These are phyloP conservation scores for Ceratocystis alfenasii DNA, from an alignment of 2,329 filamentous ascomycete genomes.

Conservation along the genomic window DNA sequence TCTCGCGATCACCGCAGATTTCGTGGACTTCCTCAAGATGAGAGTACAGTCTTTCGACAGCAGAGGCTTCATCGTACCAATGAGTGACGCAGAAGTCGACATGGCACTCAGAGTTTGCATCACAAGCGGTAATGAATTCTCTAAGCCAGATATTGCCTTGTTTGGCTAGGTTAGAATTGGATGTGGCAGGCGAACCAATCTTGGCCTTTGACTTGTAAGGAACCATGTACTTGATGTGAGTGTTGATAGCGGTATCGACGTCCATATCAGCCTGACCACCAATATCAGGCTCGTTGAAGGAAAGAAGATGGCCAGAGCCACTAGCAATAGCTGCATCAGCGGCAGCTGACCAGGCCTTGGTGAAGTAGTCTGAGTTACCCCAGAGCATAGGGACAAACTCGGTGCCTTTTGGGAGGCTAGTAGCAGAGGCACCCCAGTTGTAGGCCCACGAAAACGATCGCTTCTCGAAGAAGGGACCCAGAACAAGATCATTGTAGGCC, in stretches of 20 bases:
- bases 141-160: slow-evolving; percentile 47
- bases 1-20: slow-evolving; percentile 36
- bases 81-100: slow-evolving; percentile 52
- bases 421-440: slow-evolving; percentile 50
- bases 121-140: slow-evolving; percentile 41
- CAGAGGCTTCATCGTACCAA: slow-evolving; percentile 47
- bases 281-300: slow-evolving; percentile 63
- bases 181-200: slow-evolving; percentile 49
- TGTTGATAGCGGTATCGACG: slow-evolving; percentile 39
- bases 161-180: slow-evolving; percentile 41
- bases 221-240: slow-evolving; percentile 45
- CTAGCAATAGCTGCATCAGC: slow-evolving; percentile 40
- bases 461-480: slow-evolving; percentile 36
- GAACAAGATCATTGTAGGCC: slow-evolving; percentile 51
- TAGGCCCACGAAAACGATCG: slow-evolving; percentile 45
- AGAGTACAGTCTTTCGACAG: slow-evolving; percentile 40
- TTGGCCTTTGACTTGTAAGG: slow-evolving; percentile 41
- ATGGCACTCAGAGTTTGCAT: slow-evolving; percentile 34
- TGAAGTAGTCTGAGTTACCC: slow-evolving; percentile 37
- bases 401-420: slow-evolving; percentile 34
- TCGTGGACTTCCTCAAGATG: slow-evolving; percentile 40
- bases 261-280: slow-evolving; percentile 46
- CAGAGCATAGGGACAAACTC: slow-evolving; percentile 59
- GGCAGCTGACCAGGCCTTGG: slow-evolving; percentile 38
- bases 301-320: slow-evolving; percentile 47